Evolutionary conservation across 352 stramenopile genomes (phyloP).

Genomic region (Phytophthora sojae): DNA sequence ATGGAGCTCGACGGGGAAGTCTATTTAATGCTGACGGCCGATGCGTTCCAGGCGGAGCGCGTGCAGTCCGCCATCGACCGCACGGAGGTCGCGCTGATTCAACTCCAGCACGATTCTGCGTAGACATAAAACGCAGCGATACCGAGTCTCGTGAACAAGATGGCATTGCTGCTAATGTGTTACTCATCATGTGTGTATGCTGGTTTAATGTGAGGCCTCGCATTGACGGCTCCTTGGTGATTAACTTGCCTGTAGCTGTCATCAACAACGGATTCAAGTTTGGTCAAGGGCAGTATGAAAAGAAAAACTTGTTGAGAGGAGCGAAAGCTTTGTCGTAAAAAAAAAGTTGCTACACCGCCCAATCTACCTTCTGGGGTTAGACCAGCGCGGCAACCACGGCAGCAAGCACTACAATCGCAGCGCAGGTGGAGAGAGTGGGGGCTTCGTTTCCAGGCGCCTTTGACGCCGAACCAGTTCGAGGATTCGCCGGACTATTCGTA

Average conservation of each 20-base stretch:
- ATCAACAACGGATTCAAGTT: too few species aligned
- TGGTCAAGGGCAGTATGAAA: too few species aligned
- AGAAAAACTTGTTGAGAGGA: too few species aligned
- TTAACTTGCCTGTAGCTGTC: background rate
- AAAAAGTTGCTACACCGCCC: background rate
- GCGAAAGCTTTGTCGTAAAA: background rate
- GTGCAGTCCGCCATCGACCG: slow-evolving; percentile 68
- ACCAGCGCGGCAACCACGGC: slow-evolving; percentile 21
- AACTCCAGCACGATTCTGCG: slow-evolving; percentile 64
- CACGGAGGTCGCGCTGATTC: slow-evolving; percentile 71
- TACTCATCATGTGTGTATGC: background rate
- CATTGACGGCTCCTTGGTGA: background rate
- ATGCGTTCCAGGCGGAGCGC: slow-evolving; percentile 47
- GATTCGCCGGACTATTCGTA: background rate
- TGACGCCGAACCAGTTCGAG: slow-evolving; percentile 8
- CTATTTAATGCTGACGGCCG: slow-evolving; percentile 62
- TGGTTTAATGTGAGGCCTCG: background rate
- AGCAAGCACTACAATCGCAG: slow-evolving; percentile 23
- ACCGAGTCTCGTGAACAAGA: slow-evolving; percentile 25
- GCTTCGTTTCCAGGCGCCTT: slow-evolving; percentile 19
- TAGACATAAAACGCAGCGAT: slow-evolving; percentile 23
- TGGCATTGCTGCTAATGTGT: slow-evolving; percentile 22
- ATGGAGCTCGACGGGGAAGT: slow-evolving; percentile 52
- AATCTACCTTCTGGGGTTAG: slow-evolving; percentile 13
- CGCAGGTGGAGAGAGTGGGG: slow-evolving; percentile 18